Base-by-base conservation (phyloP, 805 yeast species). In the Metschnikowia kunwiensis region DNA sequence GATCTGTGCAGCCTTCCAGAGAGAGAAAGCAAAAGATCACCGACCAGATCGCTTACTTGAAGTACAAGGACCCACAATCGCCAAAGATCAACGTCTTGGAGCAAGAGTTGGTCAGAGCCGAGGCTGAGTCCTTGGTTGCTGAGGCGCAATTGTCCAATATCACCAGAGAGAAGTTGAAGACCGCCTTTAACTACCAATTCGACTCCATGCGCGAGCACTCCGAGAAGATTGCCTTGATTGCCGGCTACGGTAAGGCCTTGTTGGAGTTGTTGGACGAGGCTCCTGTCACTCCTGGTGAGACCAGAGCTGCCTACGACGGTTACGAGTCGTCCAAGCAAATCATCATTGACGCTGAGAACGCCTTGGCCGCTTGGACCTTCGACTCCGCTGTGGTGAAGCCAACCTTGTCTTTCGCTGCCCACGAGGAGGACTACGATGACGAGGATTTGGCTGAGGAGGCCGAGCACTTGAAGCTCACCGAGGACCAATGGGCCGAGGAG, bases 221-320 rank as follows among this genome's bases (percentile, higher is more conserved):
- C 55, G 97, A 93, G 76, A 93, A 93, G 74, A 77, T 86, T 53
- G 97, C 97, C 36, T 74, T 93, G 54, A 91, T 91, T 70, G 97
- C 97, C 54, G 97, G 97, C 59, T 93, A 93, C 76, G 97, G 97
- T 72, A 91, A 91, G 76, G 96, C 96, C 29, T 72, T 91, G 50
- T 77, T 93, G 60, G 97, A 93, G 75, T 80, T 91, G 60, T 78
- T 91, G 63, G 97, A 91, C 63, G 97, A 91, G 68, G 70, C 93
- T 50, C 95, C 97, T 47, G 96, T 93, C 49, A 91, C 97, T 51
- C 98, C 98, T 47, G 98, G 98, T 74, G 97, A 91, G 76, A 82
- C 96, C 49, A 87, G 97, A 75, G 91, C 96, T 31, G 91, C 96
- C 43, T 91, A 93, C 69, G 97, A 93, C 60, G 97, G 97, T 51